These are phyloP conservation scores for Cryphonectria radicalis DNA, from an alignment of 2,329 filamentous ascomycete genomes.

Conservation along the genomic window DNA sequence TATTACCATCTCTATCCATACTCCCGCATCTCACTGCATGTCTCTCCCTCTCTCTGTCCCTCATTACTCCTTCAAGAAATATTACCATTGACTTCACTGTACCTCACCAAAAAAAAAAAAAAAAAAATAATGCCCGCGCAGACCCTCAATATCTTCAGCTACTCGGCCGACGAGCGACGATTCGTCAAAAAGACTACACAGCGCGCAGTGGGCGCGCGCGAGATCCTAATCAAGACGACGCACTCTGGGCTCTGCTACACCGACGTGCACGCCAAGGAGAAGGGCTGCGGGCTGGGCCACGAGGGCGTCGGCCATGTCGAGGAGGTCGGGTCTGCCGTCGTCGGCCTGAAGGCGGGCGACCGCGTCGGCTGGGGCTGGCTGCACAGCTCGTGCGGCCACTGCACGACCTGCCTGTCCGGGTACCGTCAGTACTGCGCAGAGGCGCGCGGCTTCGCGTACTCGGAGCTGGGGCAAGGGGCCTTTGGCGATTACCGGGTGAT, in stretches of 20 bases:
- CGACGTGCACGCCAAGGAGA: slow-evolving; percentile 42
- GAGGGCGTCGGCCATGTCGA: slow-evolving; percentile 43
- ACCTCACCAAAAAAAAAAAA: not conserved
- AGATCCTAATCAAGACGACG: slow-evolving; percentile 61
- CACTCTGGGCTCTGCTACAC: slow-evolving; percentile 66
- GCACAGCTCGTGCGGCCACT: slow-evolving; percentile 38
- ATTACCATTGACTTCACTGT: not conserved
- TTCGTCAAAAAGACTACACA: slow-evolving; percentile 15
- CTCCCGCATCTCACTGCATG: not conserved
- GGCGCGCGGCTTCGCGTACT: slow-evolving; percentile 41
- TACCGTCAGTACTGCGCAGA: slow-evolving; percentile 36
- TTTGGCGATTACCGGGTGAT: slow-evolving; percentile 41
- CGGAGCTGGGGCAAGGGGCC: slow-evolving; percentile 42
- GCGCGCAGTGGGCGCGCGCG: slow-evolving; percentile 27
- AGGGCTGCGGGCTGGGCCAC: slow-evolving; percentile 40
- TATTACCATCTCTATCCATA: not conserved
- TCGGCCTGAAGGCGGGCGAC: slow-evolving; percentile 38
- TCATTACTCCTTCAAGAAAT: not conserved
- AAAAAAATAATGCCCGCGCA: slow-evolving; percentile 9
- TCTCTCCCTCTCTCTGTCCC: not conserved
- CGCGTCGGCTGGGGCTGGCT: slow-evolving; percentile 42
- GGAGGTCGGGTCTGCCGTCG: slow-evolving; percentile 38
- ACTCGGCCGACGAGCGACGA: slow-evolving; percentile 9
- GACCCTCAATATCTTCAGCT: slow-evolving; percentile 17
- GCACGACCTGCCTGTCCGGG: slow-evolving; percentile 30